phyloP scores from a whole-genome alignment of 441 rosid genomes.

The Populus hybrid region DNA sequence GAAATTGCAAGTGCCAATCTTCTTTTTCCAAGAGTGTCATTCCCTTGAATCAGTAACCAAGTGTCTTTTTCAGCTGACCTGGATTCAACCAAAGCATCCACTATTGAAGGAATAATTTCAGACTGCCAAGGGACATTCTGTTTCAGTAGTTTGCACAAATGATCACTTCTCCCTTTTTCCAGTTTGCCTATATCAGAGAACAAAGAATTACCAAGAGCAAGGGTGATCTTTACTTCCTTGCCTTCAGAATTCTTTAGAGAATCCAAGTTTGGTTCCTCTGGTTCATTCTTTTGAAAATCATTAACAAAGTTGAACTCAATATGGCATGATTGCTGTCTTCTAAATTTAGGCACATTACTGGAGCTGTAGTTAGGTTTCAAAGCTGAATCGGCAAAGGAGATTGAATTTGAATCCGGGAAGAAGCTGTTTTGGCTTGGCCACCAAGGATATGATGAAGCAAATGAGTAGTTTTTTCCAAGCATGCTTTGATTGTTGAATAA shows the following conservation, averaged over 20 bases:
- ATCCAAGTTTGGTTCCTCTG: conserved; percentile 54
- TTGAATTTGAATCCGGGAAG: conserved; percentile 42
- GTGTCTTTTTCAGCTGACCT: conserved; percentile 30
- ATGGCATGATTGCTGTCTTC: conserved; percentile 67
- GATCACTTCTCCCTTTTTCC: conserved; percentile 27
- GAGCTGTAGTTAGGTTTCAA: conserved; percentile 32
- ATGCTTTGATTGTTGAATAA: conserved; percentile 17
- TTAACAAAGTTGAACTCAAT: conserved; percentile 57
- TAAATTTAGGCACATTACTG: conserved; percentile 57
- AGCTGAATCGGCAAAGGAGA: conserved; percentile 43
- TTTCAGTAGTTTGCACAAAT: conserved; percentile 41
- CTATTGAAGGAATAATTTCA: conserved; percentile 49
- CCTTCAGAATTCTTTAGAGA: conserved; percentile 49
- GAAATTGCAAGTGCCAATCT: conserved; percentile 71
- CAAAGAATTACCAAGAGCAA: conserved; percentile 59
- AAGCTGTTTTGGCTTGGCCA: conserved; percentile 44
- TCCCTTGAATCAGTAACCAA: conserved; percentile 69
- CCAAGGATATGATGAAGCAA: conserved; percentile 45
- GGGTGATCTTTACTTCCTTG: conserved; percentile 65
- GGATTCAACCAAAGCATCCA: conserved; percentile 39
- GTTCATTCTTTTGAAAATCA: conserved; percentile 31
- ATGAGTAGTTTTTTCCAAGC: conserved; percentile 30
- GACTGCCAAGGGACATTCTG: conserved; percentile 78
- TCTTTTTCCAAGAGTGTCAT: conserved; percentile 64
- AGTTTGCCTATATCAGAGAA: conserved; percentile 35